These are phyloP conservation scores for Cyberlindnera mississippiensis DNA, from an alignment of 805 yeast species.

Conservation along the genomic window DNA sequence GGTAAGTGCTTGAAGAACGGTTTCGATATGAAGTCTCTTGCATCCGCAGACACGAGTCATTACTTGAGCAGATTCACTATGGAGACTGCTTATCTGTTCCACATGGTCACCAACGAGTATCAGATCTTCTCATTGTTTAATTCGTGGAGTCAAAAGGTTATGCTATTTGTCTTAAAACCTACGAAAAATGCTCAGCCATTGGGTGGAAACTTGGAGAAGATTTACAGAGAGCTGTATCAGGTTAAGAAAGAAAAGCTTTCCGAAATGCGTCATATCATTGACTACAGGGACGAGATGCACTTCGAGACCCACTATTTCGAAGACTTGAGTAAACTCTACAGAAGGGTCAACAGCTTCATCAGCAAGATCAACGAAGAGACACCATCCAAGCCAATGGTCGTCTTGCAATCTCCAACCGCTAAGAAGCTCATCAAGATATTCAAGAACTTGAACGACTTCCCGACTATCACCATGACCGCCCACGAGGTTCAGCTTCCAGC, in stretches of 20 bases:
- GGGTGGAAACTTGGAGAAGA: slow-evolving; percentile 48
- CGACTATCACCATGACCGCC: slow-evolving; percentile 57
- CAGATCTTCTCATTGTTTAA: slow-evolving; percentile 68
- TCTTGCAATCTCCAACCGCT: slow-evolving; percentile 69
- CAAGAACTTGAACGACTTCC: slow-evolving; percentile 49
- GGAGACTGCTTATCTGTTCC: slow-evolving; percentile 62
- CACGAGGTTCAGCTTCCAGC: slow-evolving; percentile 64
- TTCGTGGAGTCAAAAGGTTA: slow-evolving; percentile 51
- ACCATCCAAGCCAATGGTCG: slow-evolving; percentile 59
- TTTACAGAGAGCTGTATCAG: slow-evolving; percentile 51
- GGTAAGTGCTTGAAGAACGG: slow-evolving; percentile 86
- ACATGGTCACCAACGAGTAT: slow-evolving; percentile 67
- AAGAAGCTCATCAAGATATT: slow-evolving; percentile 43
- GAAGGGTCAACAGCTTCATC: slow-evolving; percentile 51
- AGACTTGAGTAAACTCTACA: slow-evolving; percentile 51
- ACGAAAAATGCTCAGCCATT: slow-evolving; percentile 61
- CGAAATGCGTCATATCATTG: slow-evolving; percentile 42
- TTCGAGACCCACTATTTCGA: slow-evolving; percentile 56
- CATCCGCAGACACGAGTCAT: slow-evolving; percentile 40
- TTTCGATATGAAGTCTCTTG: slow-evolving; percentile 59
- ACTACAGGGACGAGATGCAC: slow-evolving; percentile 46
- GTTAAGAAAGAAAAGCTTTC: slow-evolving; percentile 44
- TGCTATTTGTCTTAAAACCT: slow-evolving; percentile 63
- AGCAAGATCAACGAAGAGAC: slow-evolving; percentile 59
- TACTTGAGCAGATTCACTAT: slow-evolving; percentile 55